Evolutionary conservation across 768 basidiomycete genomes (phyloP), one percentile per base, ranked within the genome.

Genomic region (Podaxis mareebaensis): DNA sequence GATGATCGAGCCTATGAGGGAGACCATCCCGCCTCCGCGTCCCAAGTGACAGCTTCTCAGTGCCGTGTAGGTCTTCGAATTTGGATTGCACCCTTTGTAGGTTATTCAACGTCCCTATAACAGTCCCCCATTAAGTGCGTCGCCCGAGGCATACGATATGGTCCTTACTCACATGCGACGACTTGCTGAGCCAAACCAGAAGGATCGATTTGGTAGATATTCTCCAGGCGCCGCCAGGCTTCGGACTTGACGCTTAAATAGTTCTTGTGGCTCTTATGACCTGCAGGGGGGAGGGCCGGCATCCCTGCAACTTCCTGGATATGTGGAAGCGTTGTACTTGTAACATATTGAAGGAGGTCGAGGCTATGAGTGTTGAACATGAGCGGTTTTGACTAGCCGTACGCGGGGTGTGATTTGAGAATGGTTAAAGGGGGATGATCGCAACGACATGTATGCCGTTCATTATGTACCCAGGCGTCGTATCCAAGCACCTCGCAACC

Each of bases 161-260:
- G 40, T 28, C 33, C 8, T 10, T 22, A 53, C 48, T 56, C 33
- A 58, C 58, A 58, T 13, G 26, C 20, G 22, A 24, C 36, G 11
- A 54, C 36, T 44, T 53, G 39, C 11, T n/a, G 59, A 53, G 46
- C 51, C 7, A 60, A 48, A 0, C 64, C 66, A 4, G 52, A 44
- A 6, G 73, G 64, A 40, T 72, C 66, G 42, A 86, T 73, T 38
- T 63, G 64, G 33, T 79, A 75, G 20, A 87, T 83, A 26, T 68
- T 71, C 67, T 85, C 83, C n/a, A 91, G 73, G 61, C 74, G 77
- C 65, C 88, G 78, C 73, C 83, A 83, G 10, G 71, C 64, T 58
- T 85, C 82, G 10, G 83, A 80, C 24, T 75, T 77, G 58, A 85
- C 72, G 6, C 58, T 60, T 22, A 83, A 73, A 30, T 69, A 60